Evolutionary conservation across 257 asterid genomes (phyloP), one percentile per base, ranked within the genome.

Genomic region (Asclepias syriaca): DNA sequence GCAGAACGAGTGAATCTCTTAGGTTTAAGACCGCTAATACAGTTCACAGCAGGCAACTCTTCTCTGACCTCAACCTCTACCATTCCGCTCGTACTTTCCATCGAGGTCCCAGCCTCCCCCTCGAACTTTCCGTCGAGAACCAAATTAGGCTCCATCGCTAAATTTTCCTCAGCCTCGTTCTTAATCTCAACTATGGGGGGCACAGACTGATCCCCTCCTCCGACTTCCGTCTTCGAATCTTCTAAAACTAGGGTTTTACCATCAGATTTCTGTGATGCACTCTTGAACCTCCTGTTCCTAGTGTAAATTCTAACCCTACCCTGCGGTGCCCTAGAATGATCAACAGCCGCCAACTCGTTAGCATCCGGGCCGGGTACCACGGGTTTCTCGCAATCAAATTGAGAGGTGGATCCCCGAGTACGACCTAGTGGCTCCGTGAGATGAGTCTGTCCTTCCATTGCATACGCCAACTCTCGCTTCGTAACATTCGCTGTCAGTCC

Each of bases 201-300:
- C 72, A 65, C 74, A 40, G 70, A 64, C 68, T 72, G 75, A 80
- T 49, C 57, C 39, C 70, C 68, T 15, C 70, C 68, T 15, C 59
- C 64, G 14, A 70, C 51, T 45, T 21, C 71, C 48, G 67, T 5
- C 50, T 55, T 61, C 48, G 76, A 60, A 65, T 46, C 80, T 2
- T 22, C 75, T 5, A 49, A 58, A 15, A 18, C 70, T 48, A 59
- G 75, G 50, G 74, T 22, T 56, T 21, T 32, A 60, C 72, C 50
- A 46, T 46, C 72, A 18, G 72, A 55, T 8, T 45, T 58, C 43
- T 55, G 46, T 6, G 45, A 5, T 10, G 48, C 75, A 12, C 76
- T 81, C 84, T 88, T 89, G 64, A 80, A 79, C 84, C 89, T 80
- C 84, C 83, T 88, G 69, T 74, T 91, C 85, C 99, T 86, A 64